Base-by-base conservation (phyloP, 1,139 yeast species). In the Geotrichum histeridarum region DNA sequence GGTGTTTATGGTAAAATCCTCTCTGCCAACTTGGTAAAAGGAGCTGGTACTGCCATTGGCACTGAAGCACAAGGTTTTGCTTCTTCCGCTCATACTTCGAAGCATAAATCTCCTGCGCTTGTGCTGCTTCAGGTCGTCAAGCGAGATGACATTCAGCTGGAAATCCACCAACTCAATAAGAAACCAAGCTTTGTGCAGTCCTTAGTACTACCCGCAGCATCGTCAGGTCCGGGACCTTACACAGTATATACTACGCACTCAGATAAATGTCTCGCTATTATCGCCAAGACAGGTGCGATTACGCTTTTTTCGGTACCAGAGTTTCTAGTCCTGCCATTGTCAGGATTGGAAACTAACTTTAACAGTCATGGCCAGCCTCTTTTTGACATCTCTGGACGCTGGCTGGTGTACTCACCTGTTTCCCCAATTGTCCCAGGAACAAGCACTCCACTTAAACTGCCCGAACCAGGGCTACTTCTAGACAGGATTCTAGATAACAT, bases 401-500 rank as follows among this genome's bases (percentile, higher is more conserved):
- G 69, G 69, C 55, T 66, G 36, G 67, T 60, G 3, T 56, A 54
- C 31, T 54, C 59, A 11, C 65, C 66, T 5, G 35, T 49, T 14
- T 17, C 36, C 22, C 44, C 53, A 15, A 50, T 50, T 15, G 17
- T 30, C 9, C 41, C 44, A 6, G 22, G 39, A 18, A n/a, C 31
- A 1, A 42, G 50, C 14, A 66, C 69, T 2, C 65, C 67, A 1
- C 58, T 66, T 15, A 61, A 60, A 44, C 54, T 65, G 47, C 68
- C 68, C 7, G 68, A 67, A 8, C 56, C 60, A 12, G 68, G 66
- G 2, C 66, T 66, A 5, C 56, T 65, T 17, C 56, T 63, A 47
- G 69, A 66, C 51, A 54, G 69, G n/a, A 50, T 66, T 9, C 49
- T 65, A 41, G 68, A 63, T 18, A 60, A 57, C 43, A 45, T 66